phyloP scores from a whole-genome alignment of 2,329 filamentous ascomycete species.

The Alternaria postmessia region DNA sequence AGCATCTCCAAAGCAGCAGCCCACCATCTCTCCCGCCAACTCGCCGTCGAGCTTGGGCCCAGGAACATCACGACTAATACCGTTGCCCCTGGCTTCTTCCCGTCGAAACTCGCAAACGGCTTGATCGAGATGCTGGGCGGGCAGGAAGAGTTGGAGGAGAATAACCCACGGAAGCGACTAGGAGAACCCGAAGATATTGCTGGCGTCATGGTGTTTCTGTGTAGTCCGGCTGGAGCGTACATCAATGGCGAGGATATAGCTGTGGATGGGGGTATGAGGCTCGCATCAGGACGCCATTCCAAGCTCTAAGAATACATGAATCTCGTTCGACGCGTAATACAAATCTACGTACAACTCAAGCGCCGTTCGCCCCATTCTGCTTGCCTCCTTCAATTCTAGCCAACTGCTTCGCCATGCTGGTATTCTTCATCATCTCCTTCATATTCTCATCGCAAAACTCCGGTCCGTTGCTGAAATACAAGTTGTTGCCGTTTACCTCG shows the following conservation, averaged over 20 bases:
- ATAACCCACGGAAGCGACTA: conserved; percentile 43
- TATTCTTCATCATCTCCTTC: conserved; percentile 41
- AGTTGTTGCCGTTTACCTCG: conserved; percentile 38
- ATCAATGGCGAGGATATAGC: conserved; percentile 46
- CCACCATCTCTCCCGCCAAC: conserved; percentile 49
- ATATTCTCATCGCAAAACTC: conserved; percentile 38
- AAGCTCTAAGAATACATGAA: conserved; percentile 27
- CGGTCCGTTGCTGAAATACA: conserved; percentile 36
- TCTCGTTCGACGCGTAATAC: neutral
- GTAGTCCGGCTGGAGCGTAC: conserved; percentile 39
- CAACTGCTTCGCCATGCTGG: conserved; percentile 39
- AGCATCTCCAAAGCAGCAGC: conserved; percentile 52
- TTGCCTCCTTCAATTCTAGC: conserved; percentile 32
- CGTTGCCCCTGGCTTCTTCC: conserved; percentile 52
- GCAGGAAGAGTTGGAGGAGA: conserved; percentile 51
- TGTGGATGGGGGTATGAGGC: conserved; percentile 43
- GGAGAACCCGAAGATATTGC: conserved; percentile 50
- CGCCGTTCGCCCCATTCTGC: conserved; percentile 14
- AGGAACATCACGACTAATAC: conserved; percentile 52
- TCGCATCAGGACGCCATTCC: conserved; percentile 35
- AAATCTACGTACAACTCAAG: neutral
- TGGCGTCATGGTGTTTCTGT: conserved; percentile 48
- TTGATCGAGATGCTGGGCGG: conserved; percentile 50
- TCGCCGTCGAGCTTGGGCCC: conserved; percentile 52
- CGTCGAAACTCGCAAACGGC: conserved; percentile 48